phyloP scores from a whole-genome alignment of 768 basidiomycete genomes.

The Scleroderma citrinum region DNA sequence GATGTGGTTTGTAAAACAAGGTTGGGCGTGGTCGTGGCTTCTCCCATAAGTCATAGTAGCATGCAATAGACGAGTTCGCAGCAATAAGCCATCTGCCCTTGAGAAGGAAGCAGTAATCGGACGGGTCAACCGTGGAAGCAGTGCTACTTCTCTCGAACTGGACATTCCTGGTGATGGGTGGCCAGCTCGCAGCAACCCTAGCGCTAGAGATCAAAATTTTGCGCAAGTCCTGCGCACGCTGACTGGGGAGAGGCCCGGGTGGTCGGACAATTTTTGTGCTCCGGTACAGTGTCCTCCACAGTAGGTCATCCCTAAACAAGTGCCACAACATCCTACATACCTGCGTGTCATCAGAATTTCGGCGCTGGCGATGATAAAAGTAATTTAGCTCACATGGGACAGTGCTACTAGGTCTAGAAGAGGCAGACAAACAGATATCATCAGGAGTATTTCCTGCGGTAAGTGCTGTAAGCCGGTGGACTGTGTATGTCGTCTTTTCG shows the following conservation, averaged over 20 bases:
- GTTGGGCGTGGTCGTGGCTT: background rate
- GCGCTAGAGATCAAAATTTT: constrained; percentile 2
- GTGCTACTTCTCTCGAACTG: background rate
- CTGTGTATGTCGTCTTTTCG: background rate
- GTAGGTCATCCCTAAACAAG: constrained; percentile 1
- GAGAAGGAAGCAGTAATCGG: constrained; percentile 1
- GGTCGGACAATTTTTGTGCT: constrained; percentile 2
- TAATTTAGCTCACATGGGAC: background rate
- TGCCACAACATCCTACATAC: constrained; percentile 3
- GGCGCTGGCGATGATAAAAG: background rate
- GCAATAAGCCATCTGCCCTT: constrained; percentile 6
- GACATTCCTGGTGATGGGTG: background rate
- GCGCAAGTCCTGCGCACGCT: background rate
- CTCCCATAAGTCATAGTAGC: constrained; percentile 1
- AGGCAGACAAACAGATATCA: background rate
- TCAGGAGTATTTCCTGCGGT: constrained; percentile 6
- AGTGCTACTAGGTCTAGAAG: constrained; percentile 1
- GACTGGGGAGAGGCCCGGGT: constrained; percentile 3
- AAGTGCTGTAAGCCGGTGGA: background rate
- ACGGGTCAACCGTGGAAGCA: background rate
- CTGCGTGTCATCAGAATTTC: constrained; percentile 1
- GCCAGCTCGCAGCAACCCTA: constrained; percentile 6
- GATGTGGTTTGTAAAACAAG: constrained; percentile 4
- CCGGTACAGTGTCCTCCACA: constrained; percentile 4
- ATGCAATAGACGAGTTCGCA: background rate